Evolutionary conservation across 2,329 filamentous ascomycete genomes (phyloP), one percentile per base, ranked within the genome.

Genomic region (Arthrobotrys musiformis): DNA sequence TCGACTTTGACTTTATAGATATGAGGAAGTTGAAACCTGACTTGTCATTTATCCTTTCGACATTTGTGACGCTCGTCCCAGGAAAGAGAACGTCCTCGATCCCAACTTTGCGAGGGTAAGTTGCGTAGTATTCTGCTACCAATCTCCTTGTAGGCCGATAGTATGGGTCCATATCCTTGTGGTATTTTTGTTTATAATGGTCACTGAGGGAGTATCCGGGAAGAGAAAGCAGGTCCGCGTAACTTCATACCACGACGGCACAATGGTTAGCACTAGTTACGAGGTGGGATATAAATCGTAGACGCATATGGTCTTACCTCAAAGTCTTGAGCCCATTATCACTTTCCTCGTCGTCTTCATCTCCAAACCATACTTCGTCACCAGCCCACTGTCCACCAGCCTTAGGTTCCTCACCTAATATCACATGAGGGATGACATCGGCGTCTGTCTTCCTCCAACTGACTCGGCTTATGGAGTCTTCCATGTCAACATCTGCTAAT

Each of bases 311-410:
- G 15, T 15, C 66, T 58, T 68, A 81, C 80, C 80, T 89, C 81
- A 90, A 81, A 0, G 88, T 87, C 48, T 87, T 87, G 78, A 89
- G 89, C 85, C 82, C 85, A 86, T 80, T 86, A 84, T 77, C 73
- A n/a, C 26, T 50, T 19, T 77, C 73, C 22, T 70, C 64, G 19
- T 77, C 66, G 8, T 61, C 73, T 11, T 66, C 73, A 40, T 77
- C 73, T 11, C 73, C 73, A 35, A 77, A 77, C 64, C 64, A 77
- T 13, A 85, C 84, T 0, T 86, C 85, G 69, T 88, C 86, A 60
- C 88, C 86, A 0, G 86, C 86, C 88, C 88, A 90, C 81, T 90
- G 88, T 5, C 88, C 88, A 15, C 88, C 88, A 1, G 87, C 84
- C 44, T 84, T 82, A 7, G 82, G 69, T 0, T 87, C 84, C 70